Evolutionary conservation across 352 stramenopile species (phyloP), one percentile per base, ranked within the genome.

Genomic region (Detonula confervacea): DNA sequence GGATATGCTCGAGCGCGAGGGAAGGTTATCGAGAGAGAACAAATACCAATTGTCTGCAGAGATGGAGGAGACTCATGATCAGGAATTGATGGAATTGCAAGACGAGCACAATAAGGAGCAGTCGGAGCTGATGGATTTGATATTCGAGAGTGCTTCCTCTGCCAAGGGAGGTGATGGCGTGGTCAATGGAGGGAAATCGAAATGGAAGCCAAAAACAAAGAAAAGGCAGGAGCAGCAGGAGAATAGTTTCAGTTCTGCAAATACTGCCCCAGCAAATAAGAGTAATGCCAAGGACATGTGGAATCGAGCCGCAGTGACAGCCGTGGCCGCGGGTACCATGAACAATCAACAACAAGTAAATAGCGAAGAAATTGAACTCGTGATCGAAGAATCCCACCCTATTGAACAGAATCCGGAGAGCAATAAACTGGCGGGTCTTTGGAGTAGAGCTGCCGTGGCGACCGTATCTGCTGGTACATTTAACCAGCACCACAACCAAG

Each of bases 61-160:
- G 49, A 64, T 83, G 61, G 39, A 70, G n/a, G 2, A 54, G 4
- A 65, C 8, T 24, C 75, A 83, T 35, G 29, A 71, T 12, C 37
- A 22, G 46, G 67, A 83, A 63, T 44, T 66, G 24, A 27, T 72
- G 22, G 68, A 74, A n/a, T 47, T 83, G 46, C 22, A 63, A 56
- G 42, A 69, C 7, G 35, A 16, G 9, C 67, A 78, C 12, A 2
- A 71, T 27, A 62, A 33, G 7, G 75, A 83, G 20, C 49, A 79
- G 44, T 22, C 46, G 16, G 62, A 78, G 9, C n/a, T 83, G 42
- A 78, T 78, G 46, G 37, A 71, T 63, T 51, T 61, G 35, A 71
- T 83, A 49, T 49, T 75, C 11, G 60, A 79, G 49, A 55, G 46
- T 56, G 55, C 37, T 33, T 55, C 49, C 2, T 20, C 35, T 66